Evolutionary conservation across 148 eudicot genomes (phyloP), one percentile per base, ranked within the genome.

Genomic region (Vaccinium vitisidaea): DNA sequence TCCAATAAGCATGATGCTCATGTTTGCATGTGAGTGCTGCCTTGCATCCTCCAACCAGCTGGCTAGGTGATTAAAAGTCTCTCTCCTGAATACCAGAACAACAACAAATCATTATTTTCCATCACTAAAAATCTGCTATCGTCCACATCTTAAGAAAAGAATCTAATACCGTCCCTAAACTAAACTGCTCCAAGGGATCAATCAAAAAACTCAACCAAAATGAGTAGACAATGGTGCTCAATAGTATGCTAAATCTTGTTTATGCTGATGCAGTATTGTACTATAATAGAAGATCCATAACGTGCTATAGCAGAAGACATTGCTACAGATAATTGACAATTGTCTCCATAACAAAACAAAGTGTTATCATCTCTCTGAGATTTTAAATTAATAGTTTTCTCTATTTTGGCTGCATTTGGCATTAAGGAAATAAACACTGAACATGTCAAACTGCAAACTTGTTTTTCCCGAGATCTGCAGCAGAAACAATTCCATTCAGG

Each of bases 21-120:
- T 91, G 88, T 91, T 91, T 32, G 91, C 87, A 88, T 89, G 88
- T 13, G 93, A 90, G 61, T 91, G 91, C 86, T 89, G 89, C 86
- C 91, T 88, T 43, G 93, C 93, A 88, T 91, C 93, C 88, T 91
- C 91, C 87, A 91, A 88, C 93, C 93, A 91, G 78, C 91, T 91
- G 6, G 88, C 90, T 83, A 91, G 93, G 85, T 91, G 91, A 82
- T 91, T 89, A 50, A 91, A 91, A 65, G 93, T 91, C 84, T 91
- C 93, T 86, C 93, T 91, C 91, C 93, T 91, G 83, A 76, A 84
- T 13, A 53, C 6, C 25, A 50, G 69, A 43, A 30, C 65, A 32
- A 81, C 25, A 67, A 59, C 21, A 43, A 43, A 46, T 53, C 19
- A 63, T 74, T 53, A 49, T 18, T 50, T 53, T 15, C 15, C 4